A percentile compares a stretch with the other conserved stretches of the same genome.
Evolutionary conservation across 2,329 filamentous ascomycete genomes (phyloP).

Genomic region (Talaromyces sp.): DNA sequence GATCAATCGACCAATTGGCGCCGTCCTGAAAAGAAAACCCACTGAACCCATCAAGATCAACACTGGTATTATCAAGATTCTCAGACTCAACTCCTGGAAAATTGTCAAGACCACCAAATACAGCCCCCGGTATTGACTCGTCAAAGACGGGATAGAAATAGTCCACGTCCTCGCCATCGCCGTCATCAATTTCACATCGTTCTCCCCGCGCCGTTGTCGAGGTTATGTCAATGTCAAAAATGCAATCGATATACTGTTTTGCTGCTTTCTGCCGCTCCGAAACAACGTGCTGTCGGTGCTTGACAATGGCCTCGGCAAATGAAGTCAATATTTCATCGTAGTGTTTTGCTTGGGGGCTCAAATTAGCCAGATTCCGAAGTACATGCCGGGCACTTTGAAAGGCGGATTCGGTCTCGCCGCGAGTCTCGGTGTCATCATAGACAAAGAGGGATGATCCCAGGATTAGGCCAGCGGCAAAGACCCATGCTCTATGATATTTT

Average conservation of each 20-base stretch:
- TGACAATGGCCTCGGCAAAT: conserved; percentile 43
- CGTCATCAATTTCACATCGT: not conserved
- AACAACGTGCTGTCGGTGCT: conserved; percentile 32
- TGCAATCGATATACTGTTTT: conserved; percentile 8
- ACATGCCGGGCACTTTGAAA: conserved; percentile 50
- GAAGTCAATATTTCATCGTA: conserved; percentile 54
- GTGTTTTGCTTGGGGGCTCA: conserved; percentile 54
- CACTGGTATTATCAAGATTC: not conserved
- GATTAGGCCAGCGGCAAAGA: conserved; percentile 55
- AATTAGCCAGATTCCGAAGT: conserved; percentile 43
- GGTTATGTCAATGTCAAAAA: conserved; percentile 7
- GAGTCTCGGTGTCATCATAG: conserved; percentile 25
- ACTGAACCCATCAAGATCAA: conserved; percentile 11
- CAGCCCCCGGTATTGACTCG: not conserved
- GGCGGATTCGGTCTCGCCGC: conserved; percentile 43
- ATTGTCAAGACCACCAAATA: not conserved
- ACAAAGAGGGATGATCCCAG: conserved; percentile 53
- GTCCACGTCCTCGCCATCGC: not conserved
- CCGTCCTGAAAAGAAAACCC: conserved; percentile 10
- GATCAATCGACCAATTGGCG: conserved; percentile 10
- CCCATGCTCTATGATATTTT: conserved; percentile 39
- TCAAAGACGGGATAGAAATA: not conserved
- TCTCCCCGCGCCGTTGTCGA: not conserved
- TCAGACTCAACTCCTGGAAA: not conserved
- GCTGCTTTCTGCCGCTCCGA: conserved; percentile 8